phyloP scores from a whole-genome alignment of 2,329 filamentous ascomycete genomes.

The Beauveria asiatica region DNA sequence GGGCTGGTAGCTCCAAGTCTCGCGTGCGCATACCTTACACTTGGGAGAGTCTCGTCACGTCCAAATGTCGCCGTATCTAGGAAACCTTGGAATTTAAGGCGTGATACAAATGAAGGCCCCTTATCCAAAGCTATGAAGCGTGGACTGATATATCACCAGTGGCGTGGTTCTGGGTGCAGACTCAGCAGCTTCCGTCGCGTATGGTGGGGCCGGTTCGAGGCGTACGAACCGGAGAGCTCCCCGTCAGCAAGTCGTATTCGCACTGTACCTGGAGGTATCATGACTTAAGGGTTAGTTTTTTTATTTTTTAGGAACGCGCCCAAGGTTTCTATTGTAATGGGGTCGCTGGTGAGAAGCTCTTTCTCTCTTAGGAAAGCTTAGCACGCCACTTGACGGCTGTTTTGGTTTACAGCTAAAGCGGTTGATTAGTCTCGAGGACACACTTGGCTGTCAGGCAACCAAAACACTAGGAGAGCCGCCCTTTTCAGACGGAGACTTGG shows the following conservation, averaged over 20 bases:
- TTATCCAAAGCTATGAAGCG: background rate
- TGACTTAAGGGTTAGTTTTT: background rate
- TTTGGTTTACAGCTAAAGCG: background rate
- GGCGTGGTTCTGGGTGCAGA: constrained; percentile 4
- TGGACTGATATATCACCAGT: constrained; percentile 9
- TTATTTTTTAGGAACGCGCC: too few species aligned
- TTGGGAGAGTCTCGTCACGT: background rate
- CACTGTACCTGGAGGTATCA: background rate
- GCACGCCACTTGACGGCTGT: background rate
- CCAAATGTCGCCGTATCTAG: background rate
- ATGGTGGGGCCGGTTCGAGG: background rate
- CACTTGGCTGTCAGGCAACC: background rate
- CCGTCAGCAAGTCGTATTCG: background rate
- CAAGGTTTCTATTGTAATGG: background rate
- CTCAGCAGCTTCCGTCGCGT: constrained; percentile 5
- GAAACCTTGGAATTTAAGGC: background rate
- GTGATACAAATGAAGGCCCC: background rate
- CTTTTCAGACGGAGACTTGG: too few species aligned
- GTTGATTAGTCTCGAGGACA: background rate
- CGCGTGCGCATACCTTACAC: background rate
- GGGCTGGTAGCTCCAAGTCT: background rate
- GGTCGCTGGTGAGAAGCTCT: background rate
- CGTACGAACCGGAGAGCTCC: background rate
- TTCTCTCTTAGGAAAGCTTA: background rate
- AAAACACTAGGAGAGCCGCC: background rate